A percentile compares a stretch with the other conserved stretches of the same genome.
These are phyloP conservation scores for Pythium angustatum DNA, from an alignment of 352 stramenopile genomes.

Conservation along the genomic window DNA sequence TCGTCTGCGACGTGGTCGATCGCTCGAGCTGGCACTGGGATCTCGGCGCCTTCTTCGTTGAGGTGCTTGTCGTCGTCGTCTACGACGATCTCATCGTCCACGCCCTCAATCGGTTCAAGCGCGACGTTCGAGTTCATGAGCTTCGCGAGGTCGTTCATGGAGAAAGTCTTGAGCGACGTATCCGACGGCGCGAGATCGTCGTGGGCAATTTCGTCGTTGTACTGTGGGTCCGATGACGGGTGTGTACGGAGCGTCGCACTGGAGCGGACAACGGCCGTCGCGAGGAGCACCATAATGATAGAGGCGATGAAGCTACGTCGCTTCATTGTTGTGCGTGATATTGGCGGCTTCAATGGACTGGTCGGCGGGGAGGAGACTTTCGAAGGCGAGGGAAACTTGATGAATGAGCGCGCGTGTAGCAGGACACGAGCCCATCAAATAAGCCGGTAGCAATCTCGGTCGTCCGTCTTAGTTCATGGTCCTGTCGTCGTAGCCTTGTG, in stretches of 20 bases:
- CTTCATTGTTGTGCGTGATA: neutral
- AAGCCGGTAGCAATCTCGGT: too few relatives aligned
- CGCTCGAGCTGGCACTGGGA: neutral
- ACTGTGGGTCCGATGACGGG: neutral
- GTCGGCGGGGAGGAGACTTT: neutral
- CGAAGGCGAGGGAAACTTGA: neutral
- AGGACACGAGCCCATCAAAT: too few relatives aligned
- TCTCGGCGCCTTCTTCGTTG: neutral
- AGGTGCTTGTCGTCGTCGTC: neutral
- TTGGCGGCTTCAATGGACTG: neutral
- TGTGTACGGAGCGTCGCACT: neutral
- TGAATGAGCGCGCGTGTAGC: too few relatives aligned
- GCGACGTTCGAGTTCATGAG: neutral
- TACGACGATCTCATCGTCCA: neutral
- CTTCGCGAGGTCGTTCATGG: constrained; percentile 4
- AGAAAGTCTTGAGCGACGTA: neutral
- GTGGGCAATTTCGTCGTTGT: neutral
- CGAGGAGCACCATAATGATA: neutral
- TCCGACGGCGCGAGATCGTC: neutral
- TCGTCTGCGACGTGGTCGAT: neutral
- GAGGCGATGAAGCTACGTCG: neutral
- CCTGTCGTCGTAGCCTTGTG: too few relatives aligned
- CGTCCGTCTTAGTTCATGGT: too few relatives aligned
- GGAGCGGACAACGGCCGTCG: neutral
- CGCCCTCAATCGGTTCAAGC: neutral